Evolutionary conservation across 2,329 filamentous ascomycete genomes (phyloP).

Genomic region (Colletotrichum shisoi): DNA sequence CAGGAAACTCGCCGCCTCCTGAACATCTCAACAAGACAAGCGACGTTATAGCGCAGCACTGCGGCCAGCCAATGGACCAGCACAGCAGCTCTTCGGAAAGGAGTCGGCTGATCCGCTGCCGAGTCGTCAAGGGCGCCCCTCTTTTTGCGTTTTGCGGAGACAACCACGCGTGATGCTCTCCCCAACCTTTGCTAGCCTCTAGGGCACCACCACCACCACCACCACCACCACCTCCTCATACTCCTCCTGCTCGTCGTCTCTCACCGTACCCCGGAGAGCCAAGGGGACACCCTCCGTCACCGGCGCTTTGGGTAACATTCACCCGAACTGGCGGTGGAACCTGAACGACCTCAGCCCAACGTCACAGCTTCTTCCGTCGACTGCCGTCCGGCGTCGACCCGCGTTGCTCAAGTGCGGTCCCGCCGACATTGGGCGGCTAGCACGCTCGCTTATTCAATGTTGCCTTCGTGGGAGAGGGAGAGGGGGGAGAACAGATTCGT

Average conservation of each 20-base stretch:
- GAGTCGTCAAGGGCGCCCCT: constrained; percentile 5
- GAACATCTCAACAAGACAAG: constrained; percentile 1
- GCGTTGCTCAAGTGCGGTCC: constrained; percentile 2
- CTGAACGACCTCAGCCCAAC: constrained; percentile 20
- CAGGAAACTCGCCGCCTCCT: constrained; percentile 9
- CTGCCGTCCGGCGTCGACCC: neutral
- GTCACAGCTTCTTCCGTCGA: constrained; percentile 14
- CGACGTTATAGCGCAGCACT: constrained; percentile 10
- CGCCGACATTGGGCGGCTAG: neutral
- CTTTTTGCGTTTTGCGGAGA: constrained; percentile 1
- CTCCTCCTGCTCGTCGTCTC: neutral
- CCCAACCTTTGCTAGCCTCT: neutral
- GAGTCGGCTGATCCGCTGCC: constrained; percentile 17
- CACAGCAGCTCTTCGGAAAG: neutral
- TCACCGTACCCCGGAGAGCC: constrained; percentile 14
- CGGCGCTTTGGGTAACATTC: constrained; percentile 26
- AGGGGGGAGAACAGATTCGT: neutral
- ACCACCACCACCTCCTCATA: too few relatives aligned
- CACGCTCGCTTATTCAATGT: neutral
- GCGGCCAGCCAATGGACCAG: constrained; percentile 8
- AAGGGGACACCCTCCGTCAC: constrained; percentile 20
- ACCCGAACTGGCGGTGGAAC: constrained; percentile 34
- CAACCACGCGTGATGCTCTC: constrained; percentile 7
- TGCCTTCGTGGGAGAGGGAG: neutral
- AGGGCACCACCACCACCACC: neutral